Percentiles rank a stretch among this genome's conserved stretches.
These are phyloP conservation scores for Aureobasidium namibiae DNA, from an alignment of 2,329 filamentous ascomycete species.

Conservation along the genomic window DNA sequence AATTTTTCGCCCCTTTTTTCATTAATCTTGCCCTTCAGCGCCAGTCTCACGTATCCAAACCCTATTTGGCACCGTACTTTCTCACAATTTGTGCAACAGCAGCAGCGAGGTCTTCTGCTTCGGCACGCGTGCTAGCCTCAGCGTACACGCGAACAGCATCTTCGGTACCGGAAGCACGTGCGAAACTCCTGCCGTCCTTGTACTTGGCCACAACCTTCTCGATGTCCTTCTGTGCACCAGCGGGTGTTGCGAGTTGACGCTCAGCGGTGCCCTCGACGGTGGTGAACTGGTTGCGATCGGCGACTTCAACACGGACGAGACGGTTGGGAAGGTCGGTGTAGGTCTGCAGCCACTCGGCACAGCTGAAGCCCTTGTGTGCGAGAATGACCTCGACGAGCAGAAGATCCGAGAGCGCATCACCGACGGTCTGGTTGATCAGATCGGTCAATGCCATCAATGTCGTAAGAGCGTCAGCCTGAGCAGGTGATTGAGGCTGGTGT, in stretches of 20 bases:
- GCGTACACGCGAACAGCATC: slow-evolving; percentile 95
- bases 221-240: slow-evolving; percentile 75
- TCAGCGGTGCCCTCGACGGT: slow-evolving; percentile 74
- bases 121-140: slow-evolving; percentile 50
- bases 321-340: slow-evolving; percentile 93
- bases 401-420: slow-evolving; percentile 92
- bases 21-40: background rate
- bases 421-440: slow-evolving; percentile 96
- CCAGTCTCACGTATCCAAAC: too few species aligned
- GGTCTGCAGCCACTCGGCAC: slow-evolving; percentile 83
- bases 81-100: slow-evolving; percentile 15
- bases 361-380: slow-evolving; percentile 85
- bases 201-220: slow-evolving; percentile 85
- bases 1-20: slow-evolving; percentile 1
- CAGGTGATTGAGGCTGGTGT: slow-evolving; percentile 79
- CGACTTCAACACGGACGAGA: slow-evolving; percentile 85
- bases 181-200: slow-evolving; percentile 81
- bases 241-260: slow-evolving; percentile 71
- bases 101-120: slow-evolving; percentile 15
- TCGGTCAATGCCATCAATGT: slow-evolving; percentile 76
- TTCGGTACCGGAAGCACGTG: slow-evolving; percentile 87
- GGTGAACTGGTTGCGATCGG: slow-evolving; percentile 79
- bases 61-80: slow-evolving; percentile 11
- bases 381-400: slow-evolving; percentile 93
- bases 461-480: slow-evolving; percentile 81